phyloP scores from a whole-genome alignment of 2,329 filamentous ascomycete genomes.

The Aspergillus fumigatus region DNA sequence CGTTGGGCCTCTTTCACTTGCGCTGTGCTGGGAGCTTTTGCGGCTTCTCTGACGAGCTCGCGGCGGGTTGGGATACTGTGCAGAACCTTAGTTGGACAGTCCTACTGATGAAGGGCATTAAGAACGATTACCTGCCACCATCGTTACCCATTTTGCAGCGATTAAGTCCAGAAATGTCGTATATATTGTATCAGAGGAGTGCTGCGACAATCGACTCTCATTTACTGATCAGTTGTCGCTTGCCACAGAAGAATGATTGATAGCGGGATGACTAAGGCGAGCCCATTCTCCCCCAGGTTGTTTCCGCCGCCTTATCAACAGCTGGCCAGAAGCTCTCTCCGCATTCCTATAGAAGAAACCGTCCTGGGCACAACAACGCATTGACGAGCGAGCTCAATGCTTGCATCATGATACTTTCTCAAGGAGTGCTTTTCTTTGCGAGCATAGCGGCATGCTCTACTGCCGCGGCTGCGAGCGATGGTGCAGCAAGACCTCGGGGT shows the following conservation, averaged over 20 bases:
- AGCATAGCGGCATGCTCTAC: slow-evolving; percentile 33
- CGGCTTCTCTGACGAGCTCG: slow-evolving; percentile 92
- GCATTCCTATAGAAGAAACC: slow-evolving; percentile 17
- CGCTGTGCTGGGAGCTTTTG: slow-evolving; percentile 72
- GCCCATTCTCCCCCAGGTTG: slow-evolving; percentile 21
- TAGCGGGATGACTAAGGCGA: slow-evolving; percentile 28
- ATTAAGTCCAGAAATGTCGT: not conserved
- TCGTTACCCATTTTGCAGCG: slow-evolving; percentile 79
- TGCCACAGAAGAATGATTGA: slow-evolving; percentile 20
- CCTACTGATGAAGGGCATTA: too few relatives aligned
- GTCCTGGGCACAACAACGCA: slow-evolving; percentile 1
- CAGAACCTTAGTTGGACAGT: not conserved
- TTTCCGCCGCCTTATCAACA: slow-evolving; percentile 26
- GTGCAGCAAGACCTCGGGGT: slow-evolving; percentile 68
- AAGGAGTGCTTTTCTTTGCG: slow-evolving; percentile 31
- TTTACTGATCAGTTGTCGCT: slow-evolving; percentile 8
- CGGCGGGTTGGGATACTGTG: slow-evolving; percentile 82
- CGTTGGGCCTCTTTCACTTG: slow-evolving; percentile 84
- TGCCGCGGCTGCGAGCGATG: slow-evolving; percentile 48
- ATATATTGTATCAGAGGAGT: not conserved
- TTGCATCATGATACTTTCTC: slow-evolving; percentile 35
- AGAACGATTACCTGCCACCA: slow-evolving; percentile 62
- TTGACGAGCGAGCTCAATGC: slow-evolving; percentile 29
- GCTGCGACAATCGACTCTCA: not conserved
- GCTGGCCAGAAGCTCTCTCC: slow-evolving; percentile 38